Conservation (phyloP, 2,329 filamentous ascomycete genomes). For the Hypoxylon sp. region DNA sequence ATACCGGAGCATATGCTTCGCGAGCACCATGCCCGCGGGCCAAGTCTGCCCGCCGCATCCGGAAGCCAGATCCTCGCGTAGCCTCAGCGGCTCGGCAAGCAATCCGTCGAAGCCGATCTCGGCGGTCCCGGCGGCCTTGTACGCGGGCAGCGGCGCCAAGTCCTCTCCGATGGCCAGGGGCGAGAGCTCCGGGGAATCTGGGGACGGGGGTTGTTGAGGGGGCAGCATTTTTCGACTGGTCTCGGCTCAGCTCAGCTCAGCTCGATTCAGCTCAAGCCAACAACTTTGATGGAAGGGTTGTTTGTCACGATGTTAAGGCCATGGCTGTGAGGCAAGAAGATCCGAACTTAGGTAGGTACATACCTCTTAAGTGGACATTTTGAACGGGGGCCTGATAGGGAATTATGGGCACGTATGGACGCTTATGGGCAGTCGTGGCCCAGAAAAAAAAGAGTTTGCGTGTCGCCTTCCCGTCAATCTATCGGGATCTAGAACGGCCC, state of each 20-base stretch:
- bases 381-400: neutral
- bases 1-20: slow-evolving; percentile 86
- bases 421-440: slow-evolving; percentile 17
- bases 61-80: slow-evolving; percentile 87
- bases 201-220: slow-evolving; percentile 55
- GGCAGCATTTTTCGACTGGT: slow-evolving; percentile 17
- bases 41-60: slow-evolving; percentile 95
- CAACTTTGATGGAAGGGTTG: neutral
- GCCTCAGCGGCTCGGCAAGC: slow-evolving; percentile 76
- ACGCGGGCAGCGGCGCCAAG: slow-evolving; percentile 71
- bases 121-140: slow-evolving; percentile 69
- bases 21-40: slow-evolving; percentile 92
- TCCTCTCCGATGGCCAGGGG: slow-evolving; percentile 68
- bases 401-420: slow-evolving; percentile 11
- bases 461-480: slow-evolving; percentile 2
- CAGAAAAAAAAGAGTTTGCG: slow-evolving; percentile 29
- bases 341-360: slow-evolving; percentile 1
- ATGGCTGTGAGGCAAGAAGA: slow-evolving; percentile 1
- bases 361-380: neutral
- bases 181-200: slow-evolving; percentile 62
- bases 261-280: neutral
- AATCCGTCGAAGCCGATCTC: slow-evolving; percentile 79
- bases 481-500: slow-evolving; percentile 39
- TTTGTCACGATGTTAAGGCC: neutral
- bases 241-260: neutral